Base-by-base conservation (phyloP, 2,329 filamentous ascomycete genomes). In the Gnomoniopsis sp. region DNA sequence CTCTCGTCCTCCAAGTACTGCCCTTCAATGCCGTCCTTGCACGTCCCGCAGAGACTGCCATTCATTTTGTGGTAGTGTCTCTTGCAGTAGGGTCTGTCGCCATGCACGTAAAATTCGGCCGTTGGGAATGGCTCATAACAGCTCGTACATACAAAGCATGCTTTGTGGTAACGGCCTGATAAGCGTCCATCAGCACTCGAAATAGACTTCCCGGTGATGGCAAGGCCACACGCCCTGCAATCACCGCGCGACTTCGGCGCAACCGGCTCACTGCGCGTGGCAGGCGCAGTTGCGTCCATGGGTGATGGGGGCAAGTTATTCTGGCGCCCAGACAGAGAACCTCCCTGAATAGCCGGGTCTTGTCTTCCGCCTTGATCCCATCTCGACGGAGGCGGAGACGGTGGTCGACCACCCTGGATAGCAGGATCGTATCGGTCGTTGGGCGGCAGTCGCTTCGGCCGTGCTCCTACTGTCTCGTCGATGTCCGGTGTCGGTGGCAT, bases 61-160 rank as follows among this genome's bases (percentile, higher is more conserved):
- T 98, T 98, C 36, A 95, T 82, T 71, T 89, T 84, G 75, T 99
- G 95, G 71, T 98, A 99, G 73, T 98, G 92, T 52, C 88, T 86
- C 65, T 91, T 88, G 73, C 95, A 98, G 74, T 93, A 97, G 0
- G 95, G 95, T 60, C 86, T 82, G 74, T 99, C 91, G 64, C 89
- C 77, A 60, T 92, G 84, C 12, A 99, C 93, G 71, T 99, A 99
- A 67, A 98, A 98, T 60, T 95, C 92, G 1, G 91, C 84, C 0
- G 92, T 96, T 21, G 87, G 79, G 69, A 98, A 99, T 1, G 92
- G 88, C 55, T 87, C 82, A 12, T 80, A 79, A 76, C 95, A 99
- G 1, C 89, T 92, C 4, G 86, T 84, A 79, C 95, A 99, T 12
- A 93, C 90, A 70, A 99, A 98, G 72, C 93, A 99, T 4, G 88